These are phyloP conservation scores for Fusarium sp. DNA, from an alignment of 2,329 filamentous ascomycete genomes.

Conservation along the genomic window DNA sequence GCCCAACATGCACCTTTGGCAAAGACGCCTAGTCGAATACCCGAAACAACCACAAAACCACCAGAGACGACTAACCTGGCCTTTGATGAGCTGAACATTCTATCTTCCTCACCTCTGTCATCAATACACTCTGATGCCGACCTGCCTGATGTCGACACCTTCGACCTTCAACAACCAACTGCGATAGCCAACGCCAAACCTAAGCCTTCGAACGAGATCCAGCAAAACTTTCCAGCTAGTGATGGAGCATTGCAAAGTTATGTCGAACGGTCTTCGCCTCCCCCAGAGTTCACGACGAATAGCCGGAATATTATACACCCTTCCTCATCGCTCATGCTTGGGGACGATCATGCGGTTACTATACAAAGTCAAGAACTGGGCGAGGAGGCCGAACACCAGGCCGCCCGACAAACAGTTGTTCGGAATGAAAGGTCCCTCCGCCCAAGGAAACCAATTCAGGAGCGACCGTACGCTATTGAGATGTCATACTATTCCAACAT, in stretches of 20 bases:
- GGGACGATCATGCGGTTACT: background rate
- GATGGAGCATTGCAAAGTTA: constrained; percentile 57
- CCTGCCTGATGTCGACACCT: constrained; percentile 37
- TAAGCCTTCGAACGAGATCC: constrained; percentile 2
- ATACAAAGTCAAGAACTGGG: constrained; percentile 37
- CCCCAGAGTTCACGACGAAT: constrained; percentile 42
- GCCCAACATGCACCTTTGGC: constrained; percentile 1
- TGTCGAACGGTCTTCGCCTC: constrained; percentile 53
- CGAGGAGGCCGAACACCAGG: constrained; percentile 38
- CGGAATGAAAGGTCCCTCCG: constrained; percentile 64
- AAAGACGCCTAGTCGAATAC: constrained; percentile 13
- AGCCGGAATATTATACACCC: background rate
- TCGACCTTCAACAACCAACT: constrained; percentile 20
- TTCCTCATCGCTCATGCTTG: background rate
- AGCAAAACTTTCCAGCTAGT: constrained; percentile 15
- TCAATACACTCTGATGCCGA: constrained; percentile 50
- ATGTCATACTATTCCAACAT: constrained; percentile 65
- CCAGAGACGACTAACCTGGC: background rate
- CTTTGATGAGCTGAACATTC: constrained; percentile 19
- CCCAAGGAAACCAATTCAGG: constrained; percentile 70
- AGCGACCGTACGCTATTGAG: constrained; percentile 70
- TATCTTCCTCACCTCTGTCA: constrained; percentile 53
- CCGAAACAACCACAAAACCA: constrained; percentile 13
- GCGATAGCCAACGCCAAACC: constrained; percentile 9
- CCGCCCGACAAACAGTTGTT: constrained; percentile 47